Base-by-base conservation (phyloP, 2,329 filamentous ascomycete species). In the Fusarium globosum region DNA sequence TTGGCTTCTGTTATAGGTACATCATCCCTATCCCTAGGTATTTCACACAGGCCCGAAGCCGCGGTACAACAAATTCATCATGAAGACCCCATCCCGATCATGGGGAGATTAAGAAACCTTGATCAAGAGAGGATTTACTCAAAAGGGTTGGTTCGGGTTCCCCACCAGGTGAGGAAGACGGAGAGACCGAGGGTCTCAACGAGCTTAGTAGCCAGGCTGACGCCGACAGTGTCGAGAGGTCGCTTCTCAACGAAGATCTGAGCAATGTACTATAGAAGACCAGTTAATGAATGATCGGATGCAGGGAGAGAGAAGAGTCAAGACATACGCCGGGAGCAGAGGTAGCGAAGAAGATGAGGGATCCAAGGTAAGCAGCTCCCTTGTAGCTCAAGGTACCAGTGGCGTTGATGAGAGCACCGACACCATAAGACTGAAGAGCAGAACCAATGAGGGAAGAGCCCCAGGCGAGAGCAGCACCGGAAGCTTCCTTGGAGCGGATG, bases 371-470 rank as follows among this genome's bases (percentile, higher is more conserved):
- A 64, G 96, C 94, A 73, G 96, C 95, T 78, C 96, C 96, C 90
- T 97, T 98, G 89, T 98, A 98, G 86, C 90, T 95, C 74, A 98
- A 88, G 61, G 96, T 98, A 76, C 94, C 95, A 46, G 96, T 98
- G 76, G 95, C 95, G 84, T 98, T 98, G 88, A 96, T 93, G 76
- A 97, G 87, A 71, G 95, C 95, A 77, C 92, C 95, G 73, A 97
- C 92, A 81, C 94, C 95, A 81, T 97, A 97, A 72, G 92, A 90
- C 88, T 97, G 95, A 69, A 98, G 85, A 68, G 93, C 94, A 65
- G 94, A 96, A 82, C 96, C 96, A 81, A 95, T 87, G 72, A 98
- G 89, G 45, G 95, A 96, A 75, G 93, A 96, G 82, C 95, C 94
- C 93, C 94, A 97, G 76, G 95, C 93, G 69, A 95, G 90, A 74